Conservation (phyloP, 169 alveolate genomes). For the Toxoplasma gondii region DNA sequence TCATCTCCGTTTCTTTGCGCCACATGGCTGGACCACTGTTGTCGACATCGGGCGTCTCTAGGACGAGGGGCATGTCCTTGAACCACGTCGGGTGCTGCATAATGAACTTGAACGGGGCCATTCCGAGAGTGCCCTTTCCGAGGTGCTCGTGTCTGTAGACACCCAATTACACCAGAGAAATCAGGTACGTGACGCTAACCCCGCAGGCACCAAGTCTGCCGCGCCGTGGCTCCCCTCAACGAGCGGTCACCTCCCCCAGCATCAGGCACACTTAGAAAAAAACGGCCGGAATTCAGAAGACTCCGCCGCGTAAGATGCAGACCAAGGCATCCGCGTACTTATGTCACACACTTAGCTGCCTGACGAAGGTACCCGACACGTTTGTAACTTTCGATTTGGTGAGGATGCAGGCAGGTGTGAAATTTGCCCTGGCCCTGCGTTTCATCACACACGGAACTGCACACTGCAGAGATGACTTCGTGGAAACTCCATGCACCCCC, state of each 20-base stretch:
- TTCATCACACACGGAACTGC: too few species aligned
- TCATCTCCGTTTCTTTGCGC: constrained; percentile 81
- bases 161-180: neutral
- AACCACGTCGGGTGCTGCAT: constrained; percentile 82
- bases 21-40: constrained; percentile 74
- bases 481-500: too few species aligned
- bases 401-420: too few species aligned
- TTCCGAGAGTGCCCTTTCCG: constrained; percentile 87
- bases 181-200: neutral
- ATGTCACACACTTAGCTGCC: too few species aligned
- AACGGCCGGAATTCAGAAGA: neutral
- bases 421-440: too few species aligned
- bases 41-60: constrained; percentile 90
- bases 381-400: too few species aligned
- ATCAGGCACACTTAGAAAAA: too few species aligned
- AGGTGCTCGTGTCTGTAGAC: constrained; percentile 85
- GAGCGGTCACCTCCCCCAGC: too few species aligned
- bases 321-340: too few species aligned
- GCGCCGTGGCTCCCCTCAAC: neutral
- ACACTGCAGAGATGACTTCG: too few species aligned
- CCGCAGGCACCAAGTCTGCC: neutral
- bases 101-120: constrained; percentile 85
- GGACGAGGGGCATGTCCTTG: constrained; percentile 86
- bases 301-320: neutral
- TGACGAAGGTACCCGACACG: too few species aligned